phyloP scores from a whole-genome alignment of 2,329 filamentous ascomycete genomes.

The Nigrospora oryzae region DNA sequence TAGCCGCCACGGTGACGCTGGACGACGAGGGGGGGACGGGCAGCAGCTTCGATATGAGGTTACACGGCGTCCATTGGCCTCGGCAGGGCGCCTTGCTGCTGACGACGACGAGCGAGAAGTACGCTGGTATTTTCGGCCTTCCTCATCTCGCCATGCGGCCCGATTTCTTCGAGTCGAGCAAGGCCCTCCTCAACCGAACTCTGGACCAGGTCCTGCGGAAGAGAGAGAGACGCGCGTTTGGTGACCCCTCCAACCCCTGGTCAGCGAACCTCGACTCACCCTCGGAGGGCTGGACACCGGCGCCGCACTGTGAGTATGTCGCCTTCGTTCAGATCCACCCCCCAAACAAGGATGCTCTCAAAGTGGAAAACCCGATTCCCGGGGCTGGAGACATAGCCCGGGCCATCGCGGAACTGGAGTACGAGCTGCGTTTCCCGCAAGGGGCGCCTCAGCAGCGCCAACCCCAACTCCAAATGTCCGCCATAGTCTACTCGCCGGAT shows the following conservation, averaged over 20 bases:
- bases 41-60: constrained; percentile 68
- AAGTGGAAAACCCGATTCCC: constrained; percentile 20
- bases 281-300: constrained; percentile 48
- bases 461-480: constrained; percentile 52
- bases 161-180: constrained; percentile 48
- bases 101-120: constrained; percentile 88
- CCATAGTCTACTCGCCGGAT: constrained; percentile 59
- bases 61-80: constrained; percentile 82
- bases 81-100: constrained; percentile 71
- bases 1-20: constrained; percentile 62
- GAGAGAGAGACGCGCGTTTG: constrained; percentile 47
- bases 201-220: constrained; percentile 58
- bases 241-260: constrained; percentile 65
- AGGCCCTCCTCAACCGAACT: constrained; percentile 63
- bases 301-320: constrained; percentile 81
- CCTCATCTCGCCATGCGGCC: constrained; percentile 66
- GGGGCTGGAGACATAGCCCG: constrained; percentile 24
- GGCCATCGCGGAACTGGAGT: constrained; percentile 47
- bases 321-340: constrained; percentile 75
- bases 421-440: constrained; percentile 52
- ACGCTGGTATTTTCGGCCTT: constrained; percentile 81
- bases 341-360: constrained; percentile 28
- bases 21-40: constrained; percentile 63
- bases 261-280: constrained; percentile 57
- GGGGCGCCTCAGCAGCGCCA: constrained; percentile 48